Evolutionary conservation across 2,329 filamentous ascomycete species (phyloP).

Genomic region (Microascus cirrosus): DNA sequence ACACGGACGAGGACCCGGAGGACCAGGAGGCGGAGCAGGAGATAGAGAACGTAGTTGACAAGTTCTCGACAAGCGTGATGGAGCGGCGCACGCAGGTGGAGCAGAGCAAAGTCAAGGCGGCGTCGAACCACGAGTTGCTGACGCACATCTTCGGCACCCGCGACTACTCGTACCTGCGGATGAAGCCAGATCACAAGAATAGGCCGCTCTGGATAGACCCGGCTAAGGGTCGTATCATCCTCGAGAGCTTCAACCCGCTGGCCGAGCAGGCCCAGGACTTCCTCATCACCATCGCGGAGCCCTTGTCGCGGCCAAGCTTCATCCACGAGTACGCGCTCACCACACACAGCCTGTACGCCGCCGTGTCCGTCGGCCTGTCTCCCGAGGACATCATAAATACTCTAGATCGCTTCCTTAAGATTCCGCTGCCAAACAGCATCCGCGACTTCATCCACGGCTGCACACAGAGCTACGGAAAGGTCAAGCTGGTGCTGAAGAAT

Average conservation of each 20-base stretch:
- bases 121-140: conserved; percentile 28
- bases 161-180: conserved; percentile 71
- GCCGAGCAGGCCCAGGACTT: conserved; percentile 87
- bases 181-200: conserved; percentile 83
- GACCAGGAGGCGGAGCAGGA: conserved; percentile 42
- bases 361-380: conserved; percentile 85
- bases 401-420: conserved; percentile 81
- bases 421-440: conserved; percentile 70
- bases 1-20: conserved; percentile 25
- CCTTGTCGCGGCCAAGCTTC: conserved; percentile 76
- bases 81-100: conserved; percentile 16
- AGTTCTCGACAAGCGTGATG: conserved; percentile 31
- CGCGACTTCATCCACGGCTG: conserved; percentile 67
- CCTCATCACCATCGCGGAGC: conserved; percentile 90
- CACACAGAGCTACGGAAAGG: conserved; percentile 87
- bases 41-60: conserved; percentile 47
- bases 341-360: conserved; percentile 86
- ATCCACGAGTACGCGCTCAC: conserved; percentile 92
- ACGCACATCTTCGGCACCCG: conserved; percentile 33
- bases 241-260: conserved; percentile 87
- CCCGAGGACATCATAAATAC: conserved; percentile 84
- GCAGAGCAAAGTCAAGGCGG: conserved; percentile 33
- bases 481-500: conserved; percentile 88
- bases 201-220: conserved; percentile 93
- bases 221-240: conserved; percentile 71